These are phyloP conservation scores for Chaetoscypha palmicola DNA, from an alignment of 2,329 filamentous ascomycete genomes.

Conservation along the genomic window DNA sequence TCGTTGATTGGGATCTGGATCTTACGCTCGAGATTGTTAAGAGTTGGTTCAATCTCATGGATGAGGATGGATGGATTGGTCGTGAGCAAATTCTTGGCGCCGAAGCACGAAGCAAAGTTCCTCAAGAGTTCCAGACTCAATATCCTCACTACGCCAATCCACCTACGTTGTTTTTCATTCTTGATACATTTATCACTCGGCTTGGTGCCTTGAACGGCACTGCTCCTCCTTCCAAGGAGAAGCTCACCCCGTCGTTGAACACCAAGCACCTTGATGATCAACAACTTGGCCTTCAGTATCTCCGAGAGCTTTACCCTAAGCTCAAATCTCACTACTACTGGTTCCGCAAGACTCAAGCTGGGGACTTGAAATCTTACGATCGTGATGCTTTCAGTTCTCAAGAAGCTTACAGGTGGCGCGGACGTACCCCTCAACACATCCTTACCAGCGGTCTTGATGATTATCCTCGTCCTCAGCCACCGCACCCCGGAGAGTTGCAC, in stretches of 20 bases:
- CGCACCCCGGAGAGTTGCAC: constrained; percentile 92
- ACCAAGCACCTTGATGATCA: constrained; percentile 61
- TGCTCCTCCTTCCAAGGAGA: constrained; percentile 37
- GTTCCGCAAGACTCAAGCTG: constrained; percentile 88
- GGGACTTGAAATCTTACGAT: constrained; percentile 87
- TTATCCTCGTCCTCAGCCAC: constrained; percentile 88
- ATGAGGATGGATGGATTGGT: constrained; percentile 95
- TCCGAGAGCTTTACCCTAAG: constrained; percentile 74
- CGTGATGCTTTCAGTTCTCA: constrained; percentile 81
- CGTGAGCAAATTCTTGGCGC: constrained; percentile 89
- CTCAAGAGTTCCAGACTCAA: constrained; percentile 84
- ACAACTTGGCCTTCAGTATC: constrained; percentile 61
- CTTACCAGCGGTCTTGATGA: constrained; percentile 93
- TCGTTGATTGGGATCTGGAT: constrained; percentile 91
- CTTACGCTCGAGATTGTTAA: constrained; percentile 79
- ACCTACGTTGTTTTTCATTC: constrained; percentile 83
- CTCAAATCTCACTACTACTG: constrained; percentile 86
- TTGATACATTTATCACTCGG: constrained; percentile 78
- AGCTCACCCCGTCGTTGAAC: constrained; percentile 43
- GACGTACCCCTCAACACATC: constrained; percentile 78
- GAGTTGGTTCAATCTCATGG: constrained; percentile 95
- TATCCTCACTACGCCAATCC: constrained; percentile 98
- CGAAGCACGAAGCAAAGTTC: constrained; percentile 93
- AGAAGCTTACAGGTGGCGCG: constrained; percentile 93
- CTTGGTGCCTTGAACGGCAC: constrained; percentile 51